Evolutionary conservation across 2,329 filamentous ascomycete genomes (phyloP), one percentile per base, ranked within the genome.

Genomic region (Ascochyta lentis): DNA sequence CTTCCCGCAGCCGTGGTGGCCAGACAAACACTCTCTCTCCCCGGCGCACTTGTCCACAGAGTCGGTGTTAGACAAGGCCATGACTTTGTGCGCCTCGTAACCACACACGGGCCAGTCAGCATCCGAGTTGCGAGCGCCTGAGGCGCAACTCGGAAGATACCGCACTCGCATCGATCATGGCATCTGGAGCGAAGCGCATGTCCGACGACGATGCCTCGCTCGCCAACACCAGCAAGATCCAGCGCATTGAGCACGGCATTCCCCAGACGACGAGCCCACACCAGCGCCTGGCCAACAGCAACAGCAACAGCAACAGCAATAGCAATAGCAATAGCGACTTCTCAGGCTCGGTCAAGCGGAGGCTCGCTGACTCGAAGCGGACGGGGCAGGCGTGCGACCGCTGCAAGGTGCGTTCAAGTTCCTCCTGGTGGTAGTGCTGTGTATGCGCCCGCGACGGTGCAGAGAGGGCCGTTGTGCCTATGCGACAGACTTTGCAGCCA

Each of bases 371-470:
- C 53, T 84, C 82, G 49, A 82, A 81, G 59, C 79, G 86, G 54
- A 96, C 91, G 0, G 91, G 91, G 9, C 91, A 96, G 78, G 91
- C 91, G 29, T 96, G 91, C 81, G 91, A 96, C 77, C 84, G 92
- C 52, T 96, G 92, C 83, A 95, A 94, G 84, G 89, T 91, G 75
- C 27, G 53, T 53, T 24, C 27, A 19, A 23, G 2, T 40, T 22
- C 37, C 19, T 8, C 37, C 9, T 12, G 24, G 37, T 6, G 37
- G 12, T 22, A 37, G n/a, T 19, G 3, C 19, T 19, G 19, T 19
- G 19, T 19, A 12, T 16, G 34, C 19, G n/a, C n/a, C 9, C n/a
- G n/a, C 34, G 7, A 19, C 19, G 7, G 34, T 6, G 34, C 5
- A 19, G 34, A 16, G n/a, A 12, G 29, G 3, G 29, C 4, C 29